Conservation (phyloP, 768 basidiomycete genomes). For the Asterophora lycoperdoides region DNA sequence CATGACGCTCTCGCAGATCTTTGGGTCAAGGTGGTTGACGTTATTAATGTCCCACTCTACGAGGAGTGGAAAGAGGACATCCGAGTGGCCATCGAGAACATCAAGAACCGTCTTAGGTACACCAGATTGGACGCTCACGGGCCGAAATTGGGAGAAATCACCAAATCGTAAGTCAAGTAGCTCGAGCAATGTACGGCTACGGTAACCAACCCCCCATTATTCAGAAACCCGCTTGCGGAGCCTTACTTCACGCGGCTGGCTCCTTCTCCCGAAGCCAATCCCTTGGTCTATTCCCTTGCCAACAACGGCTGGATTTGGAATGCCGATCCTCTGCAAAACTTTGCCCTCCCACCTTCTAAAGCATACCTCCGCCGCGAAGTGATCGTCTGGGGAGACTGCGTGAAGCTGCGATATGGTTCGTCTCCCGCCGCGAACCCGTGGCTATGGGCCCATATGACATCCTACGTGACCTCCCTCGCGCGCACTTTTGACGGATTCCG, state of each 20-base stretch:
- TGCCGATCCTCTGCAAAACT: slow-evolving; percentile 91
- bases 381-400: slow-evolving; percentile 97
- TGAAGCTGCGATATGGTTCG: slow-evolving; percentile 92
- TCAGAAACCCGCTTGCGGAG: slow-evolving; percentile 82
- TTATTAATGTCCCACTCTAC: slow-evolving; percentile 86
- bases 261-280: slow-evolving; percentile 38
- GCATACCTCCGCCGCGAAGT: slow-evolving; percentile 95
- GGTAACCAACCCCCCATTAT: slow-evolving; percentile 1
- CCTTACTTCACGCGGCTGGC: slow-evolving; percentile 85
- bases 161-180: slow-evolving; percentile 48
- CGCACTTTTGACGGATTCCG: slow-evolving; percentile 91
- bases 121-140: slow-evolving; percentile 79
- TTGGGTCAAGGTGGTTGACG: slow-evolving; percentile 79
- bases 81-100: slow-evolving; percentile 65
- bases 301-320: slow-evolving; percentile 99
- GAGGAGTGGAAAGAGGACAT: slow-evolving; percentile 82
- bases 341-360: slow-evolving; percentile 88
- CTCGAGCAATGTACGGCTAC: slow-evolving; percentile 4
- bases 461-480: slow-evolving; percentile 80
- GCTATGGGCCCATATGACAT: slow-evolving; percentile 90
- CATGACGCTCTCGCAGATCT: slow-evolving; percentile 55
- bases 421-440: slow-evolving; percentile 81
- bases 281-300: slow-evolving; percentile 73
- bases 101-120: slow-evolving; percentile 76
- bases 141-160: slow-evolving; percentile 79